phyloP scores from a whole-genome alignment of 1,284 basidiomycete species.

The Irpex sp. region DNA sequence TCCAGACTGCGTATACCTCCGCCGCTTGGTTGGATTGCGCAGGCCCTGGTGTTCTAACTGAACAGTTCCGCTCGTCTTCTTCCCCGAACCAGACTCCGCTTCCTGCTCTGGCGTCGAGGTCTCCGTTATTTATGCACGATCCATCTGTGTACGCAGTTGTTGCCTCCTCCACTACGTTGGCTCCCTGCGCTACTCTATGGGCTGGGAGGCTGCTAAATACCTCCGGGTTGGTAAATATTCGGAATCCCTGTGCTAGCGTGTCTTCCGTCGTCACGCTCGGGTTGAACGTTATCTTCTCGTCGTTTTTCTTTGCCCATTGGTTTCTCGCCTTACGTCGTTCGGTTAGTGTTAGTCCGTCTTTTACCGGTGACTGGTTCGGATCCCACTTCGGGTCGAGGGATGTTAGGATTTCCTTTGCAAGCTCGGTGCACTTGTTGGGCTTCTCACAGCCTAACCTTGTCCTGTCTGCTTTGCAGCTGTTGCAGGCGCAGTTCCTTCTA shows the following conservation, averaged over 20 bases:
- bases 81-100: neutral
- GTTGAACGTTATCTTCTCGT: too few species aligned
- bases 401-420: too few species aligned
- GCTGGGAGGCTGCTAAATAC: neutral
- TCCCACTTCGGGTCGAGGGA: too few species aligned
- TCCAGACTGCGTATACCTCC: neutral
- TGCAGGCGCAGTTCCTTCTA: too few species aligned
- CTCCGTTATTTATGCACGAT: conserved; percentile 20
- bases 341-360: too few species aligned
- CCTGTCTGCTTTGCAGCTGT: too few species aligned
- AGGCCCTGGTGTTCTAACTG: neutral
- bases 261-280: too few species aligned
- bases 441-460: too few species aligned
- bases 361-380: too few species aligned
- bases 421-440: too few species aligned
- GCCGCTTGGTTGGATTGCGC: neutral
- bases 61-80: neutral
- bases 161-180: neutral
- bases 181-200: neutral
- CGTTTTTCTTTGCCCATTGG: too few species aligned
- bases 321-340: too few species aligned
- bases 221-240: neutral
- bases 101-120: neutral
- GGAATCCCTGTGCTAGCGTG: neutral
- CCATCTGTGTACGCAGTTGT: conserved; percentile 27